Conservation (phyloP, 768 basidiomycete genomes). For the Chalciporus piperatus region DNA sequence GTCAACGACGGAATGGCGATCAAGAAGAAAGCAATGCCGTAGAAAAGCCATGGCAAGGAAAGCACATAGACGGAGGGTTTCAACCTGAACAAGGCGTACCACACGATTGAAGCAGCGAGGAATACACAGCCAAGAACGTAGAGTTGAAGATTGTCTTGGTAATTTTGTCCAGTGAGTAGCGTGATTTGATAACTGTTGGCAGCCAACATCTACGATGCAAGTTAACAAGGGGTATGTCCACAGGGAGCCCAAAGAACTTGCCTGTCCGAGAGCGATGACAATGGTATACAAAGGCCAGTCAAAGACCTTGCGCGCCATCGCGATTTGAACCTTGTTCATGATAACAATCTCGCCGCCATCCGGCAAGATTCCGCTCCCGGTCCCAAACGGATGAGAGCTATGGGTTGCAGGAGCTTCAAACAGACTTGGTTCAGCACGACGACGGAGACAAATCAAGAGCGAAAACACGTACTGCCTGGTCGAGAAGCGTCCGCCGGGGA, state of each 20-base stretch:
- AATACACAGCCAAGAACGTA: constrained; percentile 92
- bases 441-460: constrained; percentile 11
- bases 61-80: constrained; percentile 88
- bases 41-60: constrained; percentile 88
- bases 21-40: constrained; percentile 85
- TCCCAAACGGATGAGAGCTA: constrained; percentile 48
- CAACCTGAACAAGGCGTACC: constrained; percentile 87
- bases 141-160: constrained; percentile 73
- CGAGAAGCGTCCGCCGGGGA: constrained; percentile 56
- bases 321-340: constrained; percentile 84
- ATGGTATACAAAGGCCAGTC: constrained; percentile 94
- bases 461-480: constrained; percentile 61
- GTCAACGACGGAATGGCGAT: constrained; percentile 84
- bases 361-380: constrained; percentile 43
- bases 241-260: constrained; percentile 25
- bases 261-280: constrained; percentile 81
- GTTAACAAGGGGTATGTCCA: constrained; percentile 1
- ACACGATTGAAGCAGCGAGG: constrained; percentile 78
- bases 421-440: neutral
- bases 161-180: constrained; percentile 82
- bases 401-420: constrained; percentile 40
- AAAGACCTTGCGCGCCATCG: constrained; percentile 71
- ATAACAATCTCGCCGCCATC: constrained; percentile 63
- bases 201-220: constrained; percentile 61
- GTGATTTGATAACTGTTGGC: constrained; percentile 96